Base-by-base conservation (phyloP, 1,284 basidiomycete genomes). In the Psilocybe mexicana region DNA sequence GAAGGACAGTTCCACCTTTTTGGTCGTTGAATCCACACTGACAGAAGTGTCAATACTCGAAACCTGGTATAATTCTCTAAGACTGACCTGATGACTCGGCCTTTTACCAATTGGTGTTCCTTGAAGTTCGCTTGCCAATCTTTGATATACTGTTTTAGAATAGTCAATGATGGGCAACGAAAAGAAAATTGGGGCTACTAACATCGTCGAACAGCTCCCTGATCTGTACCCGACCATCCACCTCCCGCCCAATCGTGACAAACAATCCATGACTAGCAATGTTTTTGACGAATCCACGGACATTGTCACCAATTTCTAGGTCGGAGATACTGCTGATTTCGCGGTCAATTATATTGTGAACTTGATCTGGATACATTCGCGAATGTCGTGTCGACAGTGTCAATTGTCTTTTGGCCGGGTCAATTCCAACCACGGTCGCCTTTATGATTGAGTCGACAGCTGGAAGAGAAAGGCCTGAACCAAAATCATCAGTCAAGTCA, bases 181-280 rank as follows among this genome's bases (percentile, higher is more conserved):
- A 43, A 44, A 65, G 44, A 58, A 53, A 18, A 45, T 55, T 33
- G 54, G 35, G 52, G 48, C 23, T 28, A 68, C 85, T 57, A 61
- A 94, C 93, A 69, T 93, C 88, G 71, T 96, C 90, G 71, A 96
- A 93, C 33, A 97, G 81, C 74, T 98, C 94, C 70, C 86, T 90
- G 71, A 98, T 98, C 74, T 96, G 94, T 25, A 98, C 89, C 24
- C 96, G 87, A 54, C 92, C 96, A 67, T 94, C 93, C 35, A 97
- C 77, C 49, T 83, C 83, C 50, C 90, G 84, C 14, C 93, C 94
- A 24, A 99, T 74, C 42, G 86, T 85, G 3, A 99, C 93, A 68
- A 97, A 98, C n/a, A 99, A 71, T 12, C 96, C 96, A 66, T 90
- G 86, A 51, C 94, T 89, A 23, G 87, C 83, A 45, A 98, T 80